phyloP scores from a whole-genome alignment of 2,329 filamentous ascomycete genomes.

The Cryphonectria naterciae region DNA sequence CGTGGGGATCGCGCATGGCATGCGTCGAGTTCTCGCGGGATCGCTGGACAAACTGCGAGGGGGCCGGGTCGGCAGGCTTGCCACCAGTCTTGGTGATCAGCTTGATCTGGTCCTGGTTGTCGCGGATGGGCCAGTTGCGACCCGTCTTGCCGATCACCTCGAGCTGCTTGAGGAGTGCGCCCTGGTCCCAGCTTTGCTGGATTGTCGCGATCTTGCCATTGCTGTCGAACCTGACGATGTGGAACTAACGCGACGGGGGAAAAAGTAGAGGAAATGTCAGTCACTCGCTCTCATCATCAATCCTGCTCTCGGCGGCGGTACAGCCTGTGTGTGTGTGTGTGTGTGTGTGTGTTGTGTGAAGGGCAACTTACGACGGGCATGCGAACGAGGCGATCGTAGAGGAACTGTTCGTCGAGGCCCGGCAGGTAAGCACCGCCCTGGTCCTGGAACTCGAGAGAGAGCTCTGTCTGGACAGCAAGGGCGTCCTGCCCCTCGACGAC shows the following conservation, averaged over 20 bases:
- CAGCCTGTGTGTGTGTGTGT: slow-evolving; percentile 8
- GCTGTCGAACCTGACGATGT: slow-evolving; percentile 83
- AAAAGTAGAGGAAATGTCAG: slow-evolving; percentile 8
- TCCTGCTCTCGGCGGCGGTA: background rate
- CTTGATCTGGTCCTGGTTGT: slow-evolving; percentile 81
- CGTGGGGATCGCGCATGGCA: slow-evolving; percentile 65
- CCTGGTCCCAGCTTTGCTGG: slow-evolving; percentile 94
- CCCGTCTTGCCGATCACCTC: slow-evolving; percentile 90
- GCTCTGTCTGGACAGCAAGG: slow-evolving; percentile 79
- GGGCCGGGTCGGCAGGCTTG: slow-evolving; percentile 32
- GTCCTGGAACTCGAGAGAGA: slow-evolving; percentile 77
- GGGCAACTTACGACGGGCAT: slow-evolving; percentile 74
- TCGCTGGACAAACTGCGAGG: slow-evolving; percentile 46
- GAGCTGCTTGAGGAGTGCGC: slow-evolving; percentile 86
- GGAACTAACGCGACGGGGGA: slow-evolving; percentile 58
- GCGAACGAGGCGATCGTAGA: slow-evolving; percentile 78
- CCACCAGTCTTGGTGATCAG: slow-evolving; percentile 65
- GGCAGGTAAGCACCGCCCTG: slow-evolving; percentile 88
- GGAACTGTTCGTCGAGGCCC: slow-evolving; percentile 89
- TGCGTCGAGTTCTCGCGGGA: slow-evolving; percentile 59
- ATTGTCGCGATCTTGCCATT: slow-evolving; percentile 83
- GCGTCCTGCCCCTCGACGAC: slow-evolving; percentile 72
- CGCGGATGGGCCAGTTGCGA: slow-evolving; percentile 93
- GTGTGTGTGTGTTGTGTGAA: background rate
- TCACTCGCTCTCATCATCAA: background rate